Evolutionary conservation across 2,329 filamentous ascomycete genomes (phyloP), one percentile per base, ranked within the genome.

Genomic region (Clonostachys byssicola): DNA sequence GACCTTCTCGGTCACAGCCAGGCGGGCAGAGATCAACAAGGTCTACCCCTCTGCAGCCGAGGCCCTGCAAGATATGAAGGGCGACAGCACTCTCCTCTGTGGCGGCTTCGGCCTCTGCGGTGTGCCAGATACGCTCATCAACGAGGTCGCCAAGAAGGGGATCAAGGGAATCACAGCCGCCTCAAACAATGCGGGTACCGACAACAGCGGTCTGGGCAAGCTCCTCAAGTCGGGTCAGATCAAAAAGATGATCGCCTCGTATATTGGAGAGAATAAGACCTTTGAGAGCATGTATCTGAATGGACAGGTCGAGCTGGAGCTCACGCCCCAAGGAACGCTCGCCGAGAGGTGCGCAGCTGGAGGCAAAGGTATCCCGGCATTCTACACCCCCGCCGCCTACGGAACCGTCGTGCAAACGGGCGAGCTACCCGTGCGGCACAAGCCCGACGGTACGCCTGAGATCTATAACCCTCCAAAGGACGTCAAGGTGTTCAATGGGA

Each of bases 41-140:
- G 55, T 80, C 2, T 78, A 67, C 54, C 60, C 61, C 4, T 78
- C 73, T 5, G 85, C 86, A 16, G 83, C 86, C 52, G 80, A 80
- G 40, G 88, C 88, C 6, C 78, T 91, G 39, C 78, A 80, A 4
- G 87, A 89, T 59, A 70, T 92, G 48, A 73, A 84, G 60, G 85
- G 86, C 56, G 81, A 87, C 47, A 83, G 81, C 12, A 87, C 81
- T 0, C 73, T 92, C 35, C 71, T 92, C 47, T 89, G 87, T 60
- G 85, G 88, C 14, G 89, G 88, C 2, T 92, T 92, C 62, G 89
- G 89, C n/a, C 77, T 92, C 12, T 92, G 86, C 55, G 88, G 88
- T 53, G 85, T 91, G 16, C 81, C 84, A 47, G 80, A 81, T 83
- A 68, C 47, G 70, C 57, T 44, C 12, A 42, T n/a, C 17, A 40